Evolutionary conservation across 2,329 filamentous ascomycete species (phyloP), one percentile per base, ranked within the genome.

Genomic region (Tolypocladium ovalisporum): DNA sequence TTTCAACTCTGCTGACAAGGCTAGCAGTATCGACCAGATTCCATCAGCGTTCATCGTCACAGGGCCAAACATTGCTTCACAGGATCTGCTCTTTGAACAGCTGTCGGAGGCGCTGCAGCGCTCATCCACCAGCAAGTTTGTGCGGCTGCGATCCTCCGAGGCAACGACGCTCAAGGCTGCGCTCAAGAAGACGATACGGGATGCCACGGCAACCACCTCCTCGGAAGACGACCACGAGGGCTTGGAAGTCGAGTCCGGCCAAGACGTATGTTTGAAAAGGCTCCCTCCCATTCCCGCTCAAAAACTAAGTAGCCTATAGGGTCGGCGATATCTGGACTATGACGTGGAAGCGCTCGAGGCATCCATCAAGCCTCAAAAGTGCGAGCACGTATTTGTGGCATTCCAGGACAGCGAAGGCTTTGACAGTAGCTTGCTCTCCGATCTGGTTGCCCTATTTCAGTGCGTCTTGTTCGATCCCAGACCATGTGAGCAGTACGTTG

Each of bases 321-420:
- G 82, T 1, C 80, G 81, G 37, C 85, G 82, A 68, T 81, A 88
- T 59, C 78, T 93, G 2, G 87, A 89, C 64, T 94, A 93, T 67
- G 90, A 94, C 65, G 78, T 94, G 19, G 86, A 89, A 64, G 83
- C 87, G 29, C 71, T 94, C 35, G 74, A 85, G 60, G 78, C 81
- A 32, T 85, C 81, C 69, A 76, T 85, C 17, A 77, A 76, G 58
- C 73, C 76, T 10, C 78, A 80, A 40, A 69, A 71, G 29, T 79
- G 79, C 35, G 71, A 79, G 44, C 83, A 84, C 62, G 80, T 93
- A 12, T 79, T 90, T 55, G 76, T 95, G 54, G 84, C 87, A 0
- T 84, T 94, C 59, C 86, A 91, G 68, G 89, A 94, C 66, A 90
- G 88, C 61, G 90, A 94, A 71, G 89, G 86, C 0, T 92, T 94